Percentiles rank a stretch among this genome's conserved stretches.
Evolutionary conservation across 106 monocot species (phyloP).

Genomic region (Dendrobium catenatum): DNA sequence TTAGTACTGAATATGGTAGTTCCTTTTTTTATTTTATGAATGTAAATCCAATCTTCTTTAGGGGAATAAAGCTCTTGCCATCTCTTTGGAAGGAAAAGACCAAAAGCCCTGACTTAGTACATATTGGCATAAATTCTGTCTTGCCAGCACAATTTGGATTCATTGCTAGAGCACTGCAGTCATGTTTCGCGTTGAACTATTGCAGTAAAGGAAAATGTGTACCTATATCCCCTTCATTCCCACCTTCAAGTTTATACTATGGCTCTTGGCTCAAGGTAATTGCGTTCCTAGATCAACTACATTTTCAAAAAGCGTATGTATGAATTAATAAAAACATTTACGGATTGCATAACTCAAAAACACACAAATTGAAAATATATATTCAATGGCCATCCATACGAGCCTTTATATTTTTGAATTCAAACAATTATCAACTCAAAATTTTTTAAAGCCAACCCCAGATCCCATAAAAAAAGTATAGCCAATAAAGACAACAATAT

Average conservation of each 20-base stretch:
- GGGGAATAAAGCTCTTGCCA: too few relatives aligned
- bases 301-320: neutral
- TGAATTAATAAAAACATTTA: neutral
- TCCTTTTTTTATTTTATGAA: neutral
- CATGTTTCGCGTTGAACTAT: neutral
- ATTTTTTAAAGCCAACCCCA: neutral
- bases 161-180: neutral
- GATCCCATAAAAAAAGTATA: neutral
- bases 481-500: neutral
- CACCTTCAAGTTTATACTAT: neutral
- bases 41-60: too few relatives aligned
- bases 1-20: neutral
- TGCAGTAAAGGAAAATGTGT: neutral
- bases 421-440: neutral
- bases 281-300: neutral
- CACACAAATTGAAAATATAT: neutral
- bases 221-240: neutral
- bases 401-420: neutral
- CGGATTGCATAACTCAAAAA: neutral
- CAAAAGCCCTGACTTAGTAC: neutral
- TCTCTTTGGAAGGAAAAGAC: too few relatives aligned
- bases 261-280: neutral
- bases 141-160: neutral
- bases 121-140: neutral
- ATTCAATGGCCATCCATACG: neutral